These are phyloP conservation scores for Acanthamoeba divionensis DNA, from an alignment of 208 protist genomes.

Conservation along the genomic window DNA sequence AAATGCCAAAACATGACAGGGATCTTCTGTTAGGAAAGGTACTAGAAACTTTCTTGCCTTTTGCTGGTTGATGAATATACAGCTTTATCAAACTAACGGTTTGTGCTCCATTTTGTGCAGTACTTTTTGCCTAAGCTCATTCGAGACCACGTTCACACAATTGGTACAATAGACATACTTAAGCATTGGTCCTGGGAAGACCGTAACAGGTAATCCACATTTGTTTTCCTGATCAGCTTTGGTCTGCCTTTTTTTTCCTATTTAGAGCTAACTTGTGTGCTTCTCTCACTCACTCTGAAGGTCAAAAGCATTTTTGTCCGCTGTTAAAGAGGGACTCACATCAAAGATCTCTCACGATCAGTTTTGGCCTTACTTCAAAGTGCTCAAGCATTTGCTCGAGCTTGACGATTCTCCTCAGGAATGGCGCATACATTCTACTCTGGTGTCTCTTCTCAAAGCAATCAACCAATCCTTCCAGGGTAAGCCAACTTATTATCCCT, in stretches of 20 bases:
- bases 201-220: background rate
- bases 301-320: background rate
- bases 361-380: background rate
- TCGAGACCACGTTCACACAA: background rate
- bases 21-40: background rate
- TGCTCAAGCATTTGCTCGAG: background rate
- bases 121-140: background rate
- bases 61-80: background rate
- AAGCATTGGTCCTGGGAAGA: conserved; percentile 30
- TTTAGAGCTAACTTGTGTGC: background rate
- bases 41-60: background rate
- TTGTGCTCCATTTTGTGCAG: background rate
- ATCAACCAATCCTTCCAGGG: too few species aligned
- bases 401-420: background rate
- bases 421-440: background rate
- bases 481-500: too few species aligned
- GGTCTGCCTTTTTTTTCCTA: background rate
- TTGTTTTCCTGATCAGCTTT: background rate
- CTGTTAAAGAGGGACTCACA: background rate
- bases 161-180: conserved; percentile 20
- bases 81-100: background rate
- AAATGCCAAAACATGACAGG: background rate
- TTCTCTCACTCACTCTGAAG: background rate
- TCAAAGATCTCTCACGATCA: background rate
- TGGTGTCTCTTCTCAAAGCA: background rate